These are phyloP conservation scores for Penicillium sp. DNA, from an alignment of 2,329 filamentous ascomycete genomes.

Conservation along the genomic window DNA sequence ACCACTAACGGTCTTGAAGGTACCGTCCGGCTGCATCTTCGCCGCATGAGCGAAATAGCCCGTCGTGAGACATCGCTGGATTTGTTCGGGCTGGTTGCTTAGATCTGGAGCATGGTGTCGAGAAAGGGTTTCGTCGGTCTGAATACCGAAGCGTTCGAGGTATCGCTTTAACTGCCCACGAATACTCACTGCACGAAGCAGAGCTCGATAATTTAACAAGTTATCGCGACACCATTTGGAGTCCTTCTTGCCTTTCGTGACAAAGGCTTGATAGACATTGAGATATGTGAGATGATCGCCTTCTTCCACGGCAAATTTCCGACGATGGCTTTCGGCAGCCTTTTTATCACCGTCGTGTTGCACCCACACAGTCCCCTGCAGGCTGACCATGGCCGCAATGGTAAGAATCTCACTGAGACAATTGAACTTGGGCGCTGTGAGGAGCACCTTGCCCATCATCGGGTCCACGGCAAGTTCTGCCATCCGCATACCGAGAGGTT, in stretches of 20 bases:
- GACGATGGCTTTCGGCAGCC: conserved; percentile 71
- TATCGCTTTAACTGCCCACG: conserved; percentile 84
- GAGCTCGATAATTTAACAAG: conserved; percentile 81
- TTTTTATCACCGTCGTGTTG: conserved; percentile 78
- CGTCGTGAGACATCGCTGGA: conserved; percentile 80
- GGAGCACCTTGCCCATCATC: conserved; percentile 90
- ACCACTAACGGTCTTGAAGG: conserved; percentile 82
- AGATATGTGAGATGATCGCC: conserved; percentile 91
- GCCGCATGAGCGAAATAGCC: conserved; percentile 95
- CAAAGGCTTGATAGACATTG: conserved; percentile 90
- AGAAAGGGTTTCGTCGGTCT: conserved; percentile 64
- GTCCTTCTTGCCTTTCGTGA: conserved; percentile 81
- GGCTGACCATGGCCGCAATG: conserved; percentile 90
- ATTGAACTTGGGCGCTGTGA: conserved; percentile 73
- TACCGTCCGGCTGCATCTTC: conserved; percentile 90
- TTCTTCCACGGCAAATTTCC: conserved; percentile 88
- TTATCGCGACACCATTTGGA: conserved; percentile 86
- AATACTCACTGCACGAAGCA: conserved; percentile 82
- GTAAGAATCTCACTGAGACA: conserved; percentile 86
- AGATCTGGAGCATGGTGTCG: conserved; percentile 36
- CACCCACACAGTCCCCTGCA: conserved; percentile 83
- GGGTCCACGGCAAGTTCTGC: conserved; percentile 91
- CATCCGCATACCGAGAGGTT: conserved; percentile 86
- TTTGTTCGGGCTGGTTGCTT: conserved; percentile 67
- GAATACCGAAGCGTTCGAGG: conserved; percentile 80